Evolutionary conservation across 2,329 filamentous ascomycete genomes (phyloP), one percentile per base, ranked within the genome.

Genomic region (Triangularia setosa): DNA sequence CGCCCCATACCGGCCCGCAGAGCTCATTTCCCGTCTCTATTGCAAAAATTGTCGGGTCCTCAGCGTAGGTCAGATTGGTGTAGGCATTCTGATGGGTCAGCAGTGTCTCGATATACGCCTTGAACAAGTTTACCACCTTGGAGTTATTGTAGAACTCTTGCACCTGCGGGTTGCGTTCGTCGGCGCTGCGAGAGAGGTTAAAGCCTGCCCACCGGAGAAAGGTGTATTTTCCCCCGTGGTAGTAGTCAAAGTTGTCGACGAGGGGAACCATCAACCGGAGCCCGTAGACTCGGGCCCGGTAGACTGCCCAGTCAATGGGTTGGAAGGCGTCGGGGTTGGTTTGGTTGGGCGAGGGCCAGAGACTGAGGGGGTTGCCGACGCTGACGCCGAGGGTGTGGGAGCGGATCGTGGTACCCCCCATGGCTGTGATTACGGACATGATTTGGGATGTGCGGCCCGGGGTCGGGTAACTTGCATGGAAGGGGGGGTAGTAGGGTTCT

Each of bases 11-110:
- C 9, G 78, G 75, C 0, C 80, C 81, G 7, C 74, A 72, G 4
- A 83, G 76, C 69, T 83, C 80, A 69, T 83, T 83, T 7, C 81
- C 80, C 0, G 78, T 81, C 71, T 82, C 80, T 67, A 79, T 80
- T 11, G 79, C 80, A 64, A 82, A 81, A 62, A 83, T 81, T 3
- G 80, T 82, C 4, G 80, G 77, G 66, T 83, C 80, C 62, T 81
- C 76, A 12, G 79, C 80, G 65, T 81, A 82, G 1, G 77, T 78
- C 2, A 81, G 71, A 60, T 77, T 77, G 8, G 77, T 82, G 69
- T 79, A 79, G 33, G 74, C 75, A 68, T 83, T 83, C 16, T 75
- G 70, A 67, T 83, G 81, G 1, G 78, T 80, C 57, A 82, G 65
- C 28, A 82, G 73, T 35, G 75, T 73, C 24, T 73, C 69, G 68